A percentile compares a stretch with the other conserved stretches of the same genome.
Evolutionary conservation across 257 asterid genomes (phyloP).

Genomic region (Paraleonurus japonicus): DNA sequence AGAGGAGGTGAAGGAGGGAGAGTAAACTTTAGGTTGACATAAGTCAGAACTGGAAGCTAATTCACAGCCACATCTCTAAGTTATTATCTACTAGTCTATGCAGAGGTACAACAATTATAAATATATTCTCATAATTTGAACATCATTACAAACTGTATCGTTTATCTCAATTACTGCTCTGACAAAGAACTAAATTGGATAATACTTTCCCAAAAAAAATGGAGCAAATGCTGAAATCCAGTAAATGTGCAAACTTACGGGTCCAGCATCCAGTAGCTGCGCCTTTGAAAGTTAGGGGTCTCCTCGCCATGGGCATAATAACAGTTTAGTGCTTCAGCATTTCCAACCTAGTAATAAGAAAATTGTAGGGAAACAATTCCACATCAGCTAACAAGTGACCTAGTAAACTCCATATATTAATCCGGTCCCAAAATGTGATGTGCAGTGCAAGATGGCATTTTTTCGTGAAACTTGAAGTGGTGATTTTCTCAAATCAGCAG

Average conservation of each 20-base stretch:
- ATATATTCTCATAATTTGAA: not conserved
- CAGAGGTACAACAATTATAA: not conserved
- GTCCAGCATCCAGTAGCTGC: slow-evolving; percentile 96
- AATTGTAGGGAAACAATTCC: slow-evolving; percentile 27
- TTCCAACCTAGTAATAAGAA: slow-evolving; percentile 73
- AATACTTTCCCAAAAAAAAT: not conserved
- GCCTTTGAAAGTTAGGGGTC: slow-evolving; percentile 81
- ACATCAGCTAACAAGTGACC: slow-evolving; percentile 17
- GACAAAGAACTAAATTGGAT: slow-evolving; percentile 7
- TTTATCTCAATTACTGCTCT: slow-evolving; percentile 1
- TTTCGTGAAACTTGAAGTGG: not conserved
- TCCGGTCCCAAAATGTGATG: not conserved
- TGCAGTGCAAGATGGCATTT: slow-evolving; percentile 8
- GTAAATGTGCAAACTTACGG: slow-evolving; percentile 57
- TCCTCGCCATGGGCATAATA: slow-evolving; percentile 94
- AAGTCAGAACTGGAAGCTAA: slow-evolving; percentile 12
- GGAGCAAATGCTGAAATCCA: slow-evolving; percentile 3
- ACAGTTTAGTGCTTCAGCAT: slow-evolving; percentile 85
- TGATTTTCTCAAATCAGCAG: slow-evolving; percentile 13
- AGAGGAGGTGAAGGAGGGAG: not conserved
- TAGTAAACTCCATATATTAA: slow-evolving; percentile 4
- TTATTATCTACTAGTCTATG: not conserved
- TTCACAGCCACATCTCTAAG: not conserved
- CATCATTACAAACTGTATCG: slow-evolving; percentile 2
- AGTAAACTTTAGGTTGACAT: slow-evolving; percentile 2